Percentiles rank a stretch among this genome's conserved stretches.
Conservation (phyloP, 164 flowering plant species). For the Vitis vinifera region DNA sequence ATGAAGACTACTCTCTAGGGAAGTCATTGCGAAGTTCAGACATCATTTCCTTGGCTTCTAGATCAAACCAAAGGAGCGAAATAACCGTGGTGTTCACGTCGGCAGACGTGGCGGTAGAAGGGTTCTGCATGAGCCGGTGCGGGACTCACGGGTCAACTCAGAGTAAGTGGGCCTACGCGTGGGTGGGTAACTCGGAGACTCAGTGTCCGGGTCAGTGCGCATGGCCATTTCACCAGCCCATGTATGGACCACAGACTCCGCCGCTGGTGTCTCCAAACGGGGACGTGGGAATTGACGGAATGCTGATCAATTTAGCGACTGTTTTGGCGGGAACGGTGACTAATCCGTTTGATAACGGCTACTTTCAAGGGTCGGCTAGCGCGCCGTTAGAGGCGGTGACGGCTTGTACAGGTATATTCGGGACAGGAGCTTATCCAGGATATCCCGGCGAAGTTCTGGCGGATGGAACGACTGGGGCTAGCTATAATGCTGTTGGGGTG, state of each 20-base stretch:
- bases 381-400: slow-evolving; percentile 59
- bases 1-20: slow-evolving; percentile 55
- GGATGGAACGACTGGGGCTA: slow-evolving; percentile 45
- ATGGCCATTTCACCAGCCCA: slow-evolving; percentile 69
- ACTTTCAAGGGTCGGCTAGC: slow-evolving; percentile 41
- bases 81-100: slow-evolving; percentile 62
- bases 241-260: slow-evolving; percentile 55
- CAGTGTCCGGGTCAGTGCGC: slow-evolving; percentile 54
- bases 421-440: slow-evolving; percentile 58
- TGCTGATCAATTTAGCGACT: slow-evolving; percentile 49
- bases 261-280: slow-evolving; percentile 53
- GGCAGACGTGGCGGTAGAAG: slow-evolving; percentile 51
- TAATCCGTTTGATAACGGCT: slow-evolving; percentile 60
- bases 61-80: slow-evolving; percentile 28
- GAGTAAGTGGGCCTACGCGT: slow-evolving; percentile 49
- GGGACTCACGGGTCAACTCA: slow-evolving; percentile 50
- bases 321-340: slow-evolving; percentile 54
- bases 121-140: slow-evolving; percentile 59
- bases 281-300: slow-evolving; percentile 55
- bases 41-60: slow-evolving; percentile 42
- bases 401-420: slow-evolving; percentile 55
- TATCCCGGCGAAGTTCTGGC: slow-evolving; percentile 50
- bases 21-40: slow-evolving; percentile 40
- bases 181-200: slow-evolving; percentile 66
- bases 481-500: slow-evolving; percentile 51